Evolutionary conservation across 257 asterid species (phyloP), one percentile per base, ranked within the genome.

Genomic region (Fraxinus anomala): DNA sequence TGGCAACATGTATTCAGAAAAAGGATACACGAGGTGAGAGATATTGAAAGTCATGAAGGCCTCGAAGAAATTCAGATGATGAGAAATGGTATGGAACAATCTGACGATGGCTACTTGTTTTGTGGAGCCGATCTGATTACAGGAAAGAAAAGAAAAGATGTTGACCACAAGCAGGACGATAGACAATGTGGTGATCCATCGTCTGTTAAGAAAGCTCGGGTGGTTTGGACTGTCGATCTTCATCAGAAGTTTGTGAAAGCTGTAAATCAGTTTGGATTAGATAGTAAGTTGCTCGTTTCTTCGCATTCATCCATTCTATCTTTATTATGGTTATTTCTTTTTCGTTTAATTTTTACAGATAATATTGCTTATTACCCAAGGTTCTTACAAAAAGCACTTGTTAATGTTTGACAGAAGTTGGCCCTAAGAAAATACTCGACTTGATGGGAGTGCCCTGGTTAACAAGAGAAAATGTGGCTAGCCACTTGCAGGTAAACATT

Each of bases 381-480:
- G 12, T 40, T 40, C 47, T 40, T 1, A 37, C 26, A 61, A 37
- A n/a, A 34, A 19, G 68, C 56, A 31, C n/a, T 83, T 75, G 56
- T 80, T 63, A 19, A 31, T 66, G 72, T 74, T 73, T 42, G 72
- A 67, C 92, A 94, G 98, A 91, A 87, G 96, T 88, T 56, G 98
- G 98, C 44, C 98, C 98, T 13, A 94, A 92, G 92, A 94, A 94
- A 79, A 91, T 94, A 74, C 94, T 92, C 2, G 98, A 94, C 81
- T 81, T 89, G 84, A 94, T 94, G 98, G 96, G 89, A 65, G 92
- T 92, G 56, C 92, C 96, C 9, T 87, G 98, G 98, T 80, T 94
- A 70, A 92, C 97, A 0, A 84, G 98, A 79, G 98, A 94, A 73
- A 92, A 94, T 76, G 97, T 94, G 40, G 98, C 98, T 26, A 94